A percentile compares a stretch with the other conserved stretches of the same genome.
Conservation (phyloP, 2,329 filamentous ascomycete genomes). For the Endothia cerciana region DNA sequence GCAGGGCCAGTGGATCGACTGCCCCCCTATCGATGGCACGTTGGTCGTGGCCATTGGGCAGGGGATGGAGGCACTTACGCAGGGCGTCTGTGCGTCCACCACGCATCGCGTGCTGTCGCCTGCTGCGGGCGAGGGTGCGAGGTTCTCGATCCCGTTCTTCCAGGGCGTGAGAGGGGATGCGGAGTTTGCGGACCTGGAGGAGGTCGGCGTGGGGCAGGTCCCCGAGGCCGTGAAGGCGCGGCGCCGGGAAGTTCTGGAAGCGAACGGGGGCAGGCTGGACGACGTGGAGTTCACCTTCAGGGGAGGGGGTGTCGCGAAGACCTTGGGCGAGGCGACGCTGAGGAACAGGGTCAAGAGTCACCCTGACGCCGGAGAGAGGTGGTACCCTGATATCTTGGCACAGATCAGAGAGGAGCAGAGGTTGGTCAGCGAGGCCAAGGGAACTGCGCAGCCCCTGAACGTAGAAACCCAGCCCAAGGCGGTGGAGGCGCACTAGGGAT, state of each 20-base stretch:
- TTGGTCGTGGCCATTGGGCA: conserved; percentile 88
- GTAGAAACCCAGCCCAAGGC: conserved; percentile 34
- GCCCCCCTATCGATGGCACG: conserved; percentile 73
- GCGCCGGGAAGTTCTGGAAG: conserved; percentile 60
- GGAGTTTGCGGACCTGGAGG: conserved; percentile 76
- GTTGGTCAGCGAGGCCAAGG: conserved; percentile 39
- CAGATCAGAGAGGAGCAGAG: conserved; percentile 62
- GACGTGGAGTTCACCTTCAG: conserved; percentile 89
- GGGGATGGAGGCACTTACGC: conserved; percentile 82
- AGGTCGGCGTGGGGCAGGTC: conserved; percentile 57
- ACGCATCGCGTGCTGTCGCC: conserved; percentile 85
- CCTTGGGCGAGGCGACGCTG: conserved; percentile 80
- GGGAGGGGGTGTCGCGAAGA: conserved; percentile 66
- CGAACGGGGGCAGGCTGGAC: conserved; percentile 63
- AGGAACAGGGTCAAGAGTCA: conserved; percentile 86
- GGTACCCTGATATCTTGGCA: conserved; percentile 69
- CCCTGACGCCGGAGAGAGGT: conserved; percentile 82
- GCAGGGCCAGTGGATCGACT: conserved; percentile 79
- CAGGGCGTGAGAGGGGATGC: conserved; percentile 82
- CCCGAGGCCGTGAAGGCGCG: conserved; percentile 67
- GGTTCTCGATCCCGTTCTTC: conserved; percentile 86
- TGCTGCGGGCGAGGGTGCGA: conserved; percentile 66
- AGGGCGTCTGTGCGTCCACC: conserved; percentile 79
- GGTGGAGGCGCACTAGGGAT: conserved; percentile 45
- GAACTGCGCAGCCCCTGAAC: conserved; percentile 30